Base-by-base conservation (phyloP, 768 basidiomycete genomes). In the Boletus edulis region DNA sequence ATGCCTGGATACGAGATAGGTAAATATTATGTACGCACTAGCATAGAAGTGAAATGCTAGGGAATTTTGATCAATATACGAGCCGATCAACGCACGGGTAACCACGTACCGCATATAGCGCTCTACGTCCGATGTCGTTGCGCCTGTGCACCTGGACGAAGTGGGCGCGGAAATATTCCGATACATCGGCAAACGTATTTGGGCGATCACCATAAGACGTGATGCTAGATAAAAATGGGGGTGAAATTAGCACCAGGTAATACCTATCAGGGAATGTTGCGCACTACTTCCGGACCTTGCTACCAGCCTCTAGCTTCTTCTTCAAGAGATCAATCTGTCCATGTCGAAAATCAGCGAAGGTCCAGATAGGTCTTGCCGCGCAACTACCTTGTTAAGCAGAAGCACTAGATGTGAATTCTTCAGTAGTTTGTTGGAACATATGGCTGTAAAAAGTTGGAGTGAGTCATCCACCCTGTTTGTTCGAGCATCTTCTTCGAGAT, bases 381-480 rank as follows among this genome's bases (percentile, higher is more conserved):
- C 6, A 43, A 34, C 55, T 57, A 87, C 89, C 81, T 91, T 91
- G 73, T 91, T 93, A 42, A 93, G 76, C 56, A 93, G 76, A 50
- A 92, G 76, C 2, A 92, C 84, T 20, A 91, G 72, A 65, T 89
- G 85, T 5, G 87, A 83, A 51, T 84, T 79, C 64, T 83, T 81
- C 51, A 93, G 75, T 55, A 92, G 81, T 62, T 81, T 82, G 65
- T 91, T 91, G 47, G 85, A 77, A 65, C 89, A 91, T 56, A 93
- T 83, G 14, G 82, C 72, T 5, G 82, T 85, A 71, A 89, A 91
- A 11, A 92, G 78, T 62, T 88, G 86, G 18, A 93, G 75, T 1
- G 90, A 91, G 70, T 93, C 91, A 56, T 90, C 83, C 56, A 92
- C 85, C 60, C 90, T 75, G 65, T 92, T 92, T 46, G 86, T 85